Conservation (phyloP, 768 basidiomycete genomes). For the Lanmaoa pseudosensibilis region DNA sequence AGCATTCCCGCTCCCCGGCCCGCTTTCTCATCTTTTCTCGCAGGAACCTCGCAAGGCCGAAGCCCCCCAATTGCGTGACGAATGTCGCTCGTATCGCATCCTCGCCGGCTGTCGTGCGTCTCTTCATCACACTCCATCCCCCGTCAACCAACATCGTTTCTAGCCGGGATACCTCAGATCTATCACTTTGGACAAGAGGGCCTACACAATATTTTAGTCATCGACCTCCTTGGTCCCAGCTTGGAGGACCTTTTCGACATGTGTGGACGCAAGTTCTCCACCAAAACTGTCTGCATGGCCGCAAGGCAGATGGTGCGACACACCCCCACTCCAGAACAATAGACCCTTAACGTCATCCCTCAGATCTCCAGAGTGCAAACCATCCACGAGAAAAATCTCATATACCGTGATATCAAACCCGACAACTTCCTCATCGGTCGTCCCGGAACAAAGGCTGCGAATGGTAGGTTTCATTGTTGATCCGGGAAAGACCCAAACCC, state of each 20-base stretch:
- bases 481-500: not conserved
- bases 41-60: slow-evolving; percentile 92
- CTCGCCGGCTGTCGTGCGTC: slow-evolving; percentile 85
- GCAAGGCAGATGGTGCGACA: slow-evolving; percentile 88
- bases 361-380: slow-evolving; percentile 95
- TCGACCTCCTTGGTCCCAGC: slow-evolving; percentile 95
- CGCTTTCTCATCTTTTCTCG: slow-evolving; percentile 15
- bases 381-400: slow-evolving; percentile 99
- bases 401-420: slow-evolving; percentile 99
- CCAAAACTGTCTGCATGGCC: slow-evolving; percentile 99
- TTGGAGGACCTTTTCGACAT: slow-evolving; percentile 98
- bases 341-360: slow-evolving; percentile 4
- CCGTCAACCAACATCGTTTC: slow-evolving; percentile 20
- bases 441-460: slow-evolving; percentile 85
- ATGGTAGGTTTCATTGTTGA: slow-evolving; percentile 45
- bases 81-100: slow-evolving; percentile 96
- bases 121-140: slow-evolving; percentile 5
- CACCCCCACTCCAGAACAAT: not conserved
- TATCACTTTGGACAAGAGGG: slow-evolving; percentile 99
- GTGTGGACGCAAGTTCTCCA: slow-evolving; percentile 96
- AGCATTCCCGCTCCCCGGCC: not conserved
- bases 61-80: slow-evolving; percentile 96
- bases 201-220: slow-evolving; percentile 97
- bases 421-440: slow-evolving; percentile 99
- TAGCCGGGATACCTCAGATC: slow-evolving; percentile 97